phyloP scores from a whole-genome alignment of 257 asterid species.

The Solanum chaucha region DNA sequence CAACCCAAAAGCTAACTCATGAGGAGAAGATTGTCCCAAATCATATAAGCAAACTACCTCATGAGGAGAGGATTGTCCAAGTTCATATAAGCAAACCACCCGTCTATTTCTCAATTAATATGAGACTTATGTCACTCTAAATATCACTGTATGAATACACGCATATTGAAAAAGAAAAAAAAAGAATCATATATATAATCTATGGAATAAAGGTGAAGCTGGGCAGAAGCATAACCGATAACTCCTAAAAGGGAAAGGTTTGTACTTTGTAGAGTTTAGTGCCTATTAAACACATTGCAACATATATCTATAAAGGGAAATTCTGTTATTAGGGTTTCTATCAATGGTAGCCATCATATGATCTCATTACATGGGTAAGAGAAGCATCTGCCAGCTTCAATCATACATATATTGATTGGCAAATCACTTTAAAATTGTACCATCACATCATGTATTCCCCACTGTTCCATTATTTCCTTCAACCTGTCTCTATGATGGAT shows the following conservation, averaged over 20 bases:
- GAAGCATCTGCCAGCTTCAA: background rate
- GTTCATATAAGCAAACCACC: background rate
- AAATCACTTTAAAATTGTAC: background rate
- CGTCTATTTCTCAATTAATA: background rate
- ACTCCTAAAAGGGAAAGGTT: background rate
- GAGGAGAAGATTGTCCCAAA: background rate
- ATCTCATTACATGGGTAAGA: background rate
- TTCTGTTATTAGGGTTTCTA: background rate
- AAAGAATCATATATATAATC: background rate
- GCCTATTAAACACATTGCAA: background rate
- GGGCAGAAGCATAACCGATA: background rate
- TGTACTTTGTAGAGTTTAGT: background rate
- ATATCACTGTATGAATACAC: background rate
- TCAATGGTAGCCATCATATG: background rate
- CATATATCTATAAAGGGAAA: background rate
- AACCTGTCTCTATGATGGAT: background rate
- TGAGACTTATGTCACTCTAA: background rate
- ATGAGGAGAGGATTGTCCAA: too few species aligned
- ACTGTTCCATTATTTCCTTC: background rate
- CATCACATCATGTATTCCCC: background rate
- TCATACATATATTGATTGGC: background rate
- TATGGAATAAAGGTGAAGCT: background rate
- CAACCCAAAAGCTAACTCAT: background rate
- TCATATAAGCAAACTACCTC: background rate
- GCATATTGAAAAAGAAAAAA: background rate